Conservation (phyloP, 2,329 filamentous ascomycete genomes). For the Aspergillus arachidicola region DNA sequence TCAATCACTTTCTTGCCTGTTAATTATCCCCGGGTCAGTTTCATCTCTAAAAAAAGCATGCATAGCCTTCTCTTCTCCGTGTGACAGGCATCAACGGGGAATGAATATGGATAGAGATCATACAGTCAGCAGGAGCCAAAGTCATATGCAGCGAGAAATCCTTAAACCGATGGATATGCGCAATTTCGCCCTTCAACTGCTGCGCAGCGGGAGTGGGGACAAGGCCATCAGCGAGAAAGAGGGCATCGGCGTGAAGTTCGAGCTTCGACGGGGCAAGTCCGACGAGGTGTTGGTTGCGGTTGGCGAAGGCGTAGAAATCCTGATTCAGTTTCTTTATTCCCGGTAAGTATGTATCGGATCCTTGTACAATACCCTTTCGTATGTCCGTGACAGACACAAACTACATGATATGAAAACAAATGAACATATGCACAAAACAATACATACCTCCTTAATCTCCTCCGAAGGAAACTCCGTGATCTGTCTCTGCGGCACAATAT, state of each 20-base stretch:
- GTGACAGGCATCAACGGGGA: background rate
- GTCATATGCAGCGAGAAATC: slow-evolving; percentile 78
- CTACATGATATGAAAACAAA: no score
- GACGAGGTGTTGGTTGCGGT: slow-evolving; percentile 31
- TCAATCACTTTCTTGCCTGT: slow-evolving; percentile 63
- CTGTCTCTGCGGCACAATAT: slow-evolving; percentile 35
- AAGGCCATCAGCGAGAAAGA: slow-evolving; percentile 30
- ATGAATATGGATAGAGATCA: slow-evolving; percentile 6
- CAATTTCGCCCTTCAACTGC: slow-evolving; percentile 67
- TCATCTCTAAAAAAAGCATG: background rate
- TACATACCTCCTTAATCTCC: slow-evolving; percentile 29
- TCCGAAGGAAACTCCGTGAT: slow-evolving; percentile 26
- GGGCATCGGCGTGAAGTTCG: slow-evolving; percentile 28
- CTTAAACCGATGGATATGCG: slow-evolving; percentile 70
- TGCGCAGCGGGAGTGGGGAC: slow-evolving; percentile 20
- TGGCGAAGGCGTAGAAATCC: slow-evolving; percentile 25
- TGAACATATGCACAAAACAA: background rate
- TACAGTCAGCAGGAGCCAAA: slow-evolving; percentile 75
- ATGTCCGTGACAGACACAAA: no score
- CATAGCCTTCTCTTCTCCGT: background rate
- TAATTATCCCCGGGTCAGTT: background rate
- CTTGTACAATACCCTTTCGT: no score
- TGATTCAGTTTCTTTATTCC: slow-evolving; percentile 27
- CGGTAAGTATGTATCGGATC: no score
- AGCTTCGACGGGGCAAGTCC: slow-evolving; percentile 28